Conservation (phyloP, 305 asterid species). For the Fraxinus xanthoxyloides region DNA sequence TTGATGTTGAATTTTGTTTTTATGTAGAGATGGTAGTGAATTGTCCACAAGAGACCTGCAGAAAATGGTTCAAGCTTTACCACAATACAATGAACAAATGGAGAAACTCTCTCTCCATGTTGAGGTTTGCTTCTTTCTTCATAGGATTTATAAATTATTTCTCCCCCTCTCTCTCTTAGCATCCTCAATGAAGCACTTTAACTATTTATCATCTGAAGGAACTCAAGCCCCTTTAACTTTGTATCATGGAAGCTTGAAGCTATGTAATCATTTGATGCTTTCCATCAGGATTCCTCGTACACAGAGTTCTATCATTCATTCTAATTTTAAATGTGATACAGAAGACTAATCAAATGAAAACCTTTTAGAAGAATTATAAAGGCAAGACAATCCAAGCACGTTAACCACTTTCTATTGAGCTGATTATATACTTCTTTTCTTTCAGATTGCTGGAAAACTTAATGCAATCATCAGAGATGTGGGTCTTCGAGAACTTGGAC, state of each 20-base stretch:
- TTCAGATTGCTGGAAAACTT: constrained; percentile 92
- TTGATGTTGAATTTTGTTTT: constrained; percentile 30
- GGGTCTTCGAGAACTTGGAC: constrained; percentile 89
- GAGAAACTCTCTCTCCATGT: constrained; percentile 89
- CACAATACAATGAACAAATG: constrained; percentile 90
- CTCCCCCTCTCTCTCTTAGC: constrained; percentile 11
- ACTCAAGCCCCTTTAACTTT: not conserved
- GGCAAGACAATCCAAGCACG: constrained; percentile 3
- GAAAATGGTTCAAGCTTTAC: constrained; percentile 98
- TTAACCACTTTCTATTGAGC: not conserved
- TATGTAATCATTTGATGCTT: constrained; percentile 1
- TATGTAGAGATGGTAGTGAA: constrained; percentile 80
- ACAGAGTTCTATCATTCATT: not conserved
- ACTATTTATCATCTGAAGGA: not conserved
- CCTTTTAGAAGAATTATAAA: constrained; percentile 8
- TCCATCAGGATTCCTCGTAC: not conserved
- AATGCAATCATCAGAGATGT: constrained; percentile 59
- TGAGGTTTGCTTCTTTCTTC: constrained; percentile 57
- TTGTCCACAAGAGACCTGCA: constrained; percentile 90
- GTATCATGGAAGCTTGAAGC: not conserved
- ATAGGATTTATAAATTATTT: constrained; percentile 14
- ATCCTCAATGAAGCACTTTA: constrained; percentile 7
- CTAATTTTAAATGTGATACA: not conserved
- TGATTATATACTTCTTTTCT: constrained; percentile 23
- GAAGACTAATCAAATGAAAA: constrained; percentile 11